These are phyloP conservation scores for Pestalotiopsis sp. DNA, from an alignment of 2,329 filamentous ascomycete genomes.

Conservation along the genomic window DNA sequence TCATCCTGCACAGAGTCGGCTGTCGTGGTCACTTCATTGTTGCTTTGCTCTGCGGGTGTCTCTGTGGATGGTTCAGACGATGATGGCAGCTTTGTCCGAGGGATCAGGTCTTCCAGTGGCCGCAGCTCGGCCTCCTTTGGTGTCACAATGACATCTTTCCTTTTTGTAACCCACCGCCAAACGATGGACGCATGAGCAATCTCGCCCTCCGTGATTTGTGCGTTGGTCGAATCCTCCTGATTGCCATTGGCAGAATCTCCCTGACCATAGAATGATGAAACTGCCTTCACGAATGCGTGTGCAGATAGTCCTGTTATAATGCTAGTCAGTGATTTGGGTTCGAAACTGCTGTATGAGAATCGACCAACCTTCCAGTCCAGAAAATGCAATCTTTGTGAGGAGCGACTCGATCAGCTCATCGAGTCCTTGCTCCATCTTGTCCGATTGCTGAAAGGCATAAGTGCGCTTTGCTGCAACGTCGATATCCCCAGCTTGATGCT, in stretches of 20 bases:
- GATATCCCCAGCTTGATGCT: neutral
- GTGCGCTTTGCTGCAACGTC: neutral
- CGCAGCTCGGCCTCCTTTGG: slow-evolving; percentile 37
- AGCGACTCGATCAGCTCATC: slow-evolving; percentile 48
- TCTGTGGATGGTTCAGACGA: neutral
- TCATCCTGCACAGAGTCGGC: neutral
- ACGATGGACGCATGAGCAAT: slow-evolving; percentile 40
- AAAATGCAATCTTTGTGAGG: slow-evolving; percentile 46
- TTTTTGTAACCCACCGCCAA: slow-evolving; percentile 43
- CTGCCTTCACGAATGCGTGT: slow-evolving; percentile 25
- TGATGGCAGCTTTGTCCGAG: slow-evolving; percentile 31
- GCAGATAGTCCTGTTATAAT: slow-evolving; percentile 29
- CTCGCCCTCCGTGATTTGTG: slow-evolving; percentile 23
- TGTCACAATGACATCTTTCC: slow-evolving; percentile 43
- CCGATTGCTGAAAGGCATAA: slow-evolving; percentile 20
- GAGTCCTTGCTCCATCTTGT: slow-evolving; percentile 39
- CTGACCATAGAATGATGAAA: slow-evolving; percentile 25
- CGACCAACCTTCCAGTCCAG: slow-evolving; percentile 42
- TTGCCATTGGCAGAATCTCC: neutral
- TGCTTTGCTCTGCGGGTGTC: neutral
- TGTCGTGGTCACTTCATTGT: neutral
- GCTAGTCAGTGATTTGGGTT: slow-evolving; percentile 18
- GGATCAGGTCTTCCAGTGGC: slow-evolving; percentile 42
- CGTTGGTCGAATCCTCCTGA: neutral
- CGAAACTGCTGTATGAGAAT: neutral